Conservation (phyloP, 106 monocot species). For the Alisma plantagoaquatica region DNA sequence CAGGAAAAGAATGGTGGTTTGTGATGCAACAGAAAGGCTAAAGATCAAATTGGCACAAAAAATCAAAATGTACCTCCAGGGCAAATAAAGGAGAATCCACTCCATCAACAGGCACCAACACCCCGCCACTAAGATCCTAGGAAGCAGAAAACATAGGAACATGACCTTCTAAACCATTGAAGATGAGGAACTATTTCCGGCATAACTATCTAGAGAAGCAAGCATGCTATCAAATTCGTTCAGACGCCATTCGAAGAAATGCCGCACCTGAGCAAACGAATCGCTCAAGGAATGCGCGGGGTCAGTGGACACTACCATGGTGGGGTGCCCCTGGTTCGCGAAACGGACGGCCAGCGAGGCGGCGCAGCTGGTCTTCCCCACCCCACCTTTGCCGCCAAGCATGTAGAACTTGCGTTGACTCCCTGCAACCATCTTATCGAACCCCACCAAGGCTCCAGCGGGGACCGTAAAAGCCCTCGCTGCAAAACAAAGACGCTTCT, state of each 20-base stretch:
- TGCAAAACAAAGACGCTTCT: conserved; percentile 24
- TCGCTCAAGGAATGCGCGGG: conserved; percentile 98
- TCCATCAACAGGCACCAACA: conserved; percentile 84
- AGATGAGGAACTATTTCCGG: too few relatives aligned
- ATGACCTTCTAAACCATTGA: too few relatives aligned
- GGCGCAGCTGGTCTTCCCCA: conserved; percentile 95
- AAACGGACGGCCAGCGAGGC: conserved; percentile 96
- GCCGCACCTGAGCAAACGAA: conserved; percentile 91
- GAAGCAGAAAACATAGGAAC: too few relatives aligned
- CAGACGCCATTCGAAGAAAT: too few relatives aligned
- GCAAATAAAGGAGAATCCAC: conserved; percentile 79
- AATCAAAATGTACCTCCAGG: too few relatives aligned
- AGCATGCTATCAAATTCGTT: too few relatives aligned
- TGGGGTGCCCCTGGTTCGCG: conserved; percentile 91
- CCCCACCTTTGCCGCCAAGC: conserved; percentile 97
- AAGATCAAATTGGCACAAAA: too few relatives aligned
- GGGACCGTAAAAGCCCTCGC: conserved; percentile 51
- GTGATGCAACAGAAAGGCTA: too few relatives aligned
- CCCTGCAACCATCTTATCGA: conserved; percentile 80
- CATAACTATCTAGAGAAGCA: too few relatives aligned
- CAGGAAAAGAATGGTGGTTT: too few relatives aligned
- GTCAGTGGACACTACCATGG: conserved; percentile 91
- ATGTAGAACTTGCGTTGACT: conserved; percentile 84
- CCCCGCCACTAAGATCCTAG: conserved; percentile 93
- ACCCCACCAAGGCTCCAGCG: conserved; percentile 46